Conservation (phyloP, 2,329 filamentous ascomycete genomes). For the Triangularia verruculosa region DNA sequence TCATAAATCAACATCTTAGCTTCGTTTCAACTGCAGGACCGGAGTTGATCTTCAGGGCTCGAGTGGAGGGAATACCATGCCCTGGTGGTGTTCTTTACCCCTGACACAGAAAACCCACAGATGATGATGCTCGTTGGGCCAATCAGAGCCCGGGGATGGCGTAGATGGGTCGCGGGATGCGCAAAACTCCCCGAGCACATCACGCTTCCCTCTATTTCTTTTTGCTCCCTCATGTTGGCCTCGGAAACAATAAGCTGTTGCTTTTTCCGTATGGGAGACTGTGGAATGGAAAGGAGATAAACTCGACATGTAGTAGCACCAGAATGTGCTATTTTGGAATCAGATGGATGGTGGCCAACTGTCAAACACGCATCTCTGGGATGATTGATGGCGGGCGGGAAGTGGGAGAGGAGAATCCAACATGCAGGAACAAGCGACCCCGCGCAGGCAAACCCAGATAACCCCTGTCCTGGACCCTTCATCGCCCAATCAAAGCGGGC, state of each 20-base stretch:
- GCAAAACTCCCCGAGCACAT: neutral
- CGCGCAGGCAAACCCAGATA: slow-evolving; percentile 7
- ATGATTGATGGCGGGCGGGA: neutral
- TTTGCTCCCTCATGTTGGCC: neutral
- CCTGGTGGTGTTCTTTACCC: neutral
- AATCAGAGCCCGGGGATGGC: neutral
- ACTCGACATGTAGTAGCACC: neutral
- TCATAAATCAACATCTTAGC: slow-evolving; percentile 16
- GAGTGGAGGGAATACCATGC: slow-evolving; percentile 5
- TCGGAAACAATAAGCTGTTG: neutral
- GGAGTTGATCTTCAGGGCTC: slow-evolving; percentile 7
- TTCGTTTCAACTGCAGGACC: slow-evolving; percentile 30
- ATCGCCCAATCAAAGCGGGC: slow-evolving; percentile 3
- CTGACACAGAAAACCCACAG: neutral
- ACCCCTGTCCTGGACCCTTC: neutral
- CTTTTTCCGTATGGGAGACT: neutral
- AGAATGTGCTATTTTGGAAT: neutral
- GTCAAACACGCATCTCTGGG: neutral
- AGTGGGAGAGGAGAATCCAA: neutral
- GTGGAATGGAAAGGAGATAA: neutral
- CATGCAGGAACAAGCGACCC: slow-evolving; percentile 10
- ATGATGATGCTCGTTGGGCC: neutral
- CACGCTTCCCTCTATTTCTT: neutral
- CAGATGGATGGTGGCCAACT: neutral
- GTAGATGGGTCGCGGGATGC: neutral